Conservation (phyloP, 2,329 filamentous ascomycete genomes). For the Neonectria magnoliae region DNA sequence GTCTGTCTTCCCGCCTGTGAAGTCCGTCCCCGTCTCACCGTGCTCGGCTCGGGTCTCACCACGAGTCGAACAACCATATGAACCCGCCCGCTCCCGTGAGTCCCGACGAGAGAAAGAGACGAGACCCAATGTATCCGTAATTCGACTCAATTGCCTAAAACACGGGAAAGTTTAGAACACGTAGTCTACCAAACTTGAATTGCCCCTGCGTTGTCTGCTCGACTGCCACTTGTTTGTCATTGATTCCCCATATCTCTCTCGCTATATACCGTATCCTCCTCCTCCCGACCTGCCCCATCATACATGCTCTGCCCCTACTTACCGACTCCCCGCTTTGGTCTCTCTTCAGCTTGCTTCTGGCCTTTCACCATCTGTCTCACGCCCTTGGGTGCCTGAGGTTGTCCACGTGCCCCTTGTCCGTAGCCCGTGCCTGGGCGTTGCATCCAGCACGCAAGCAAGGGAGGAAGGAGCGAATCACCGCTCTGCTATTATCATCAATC, state of each 20-base stretch:
- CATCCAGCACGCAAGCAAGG: background rate
- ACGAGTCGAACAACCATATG: background rate
- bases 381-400: background rate
- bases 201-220: no score
- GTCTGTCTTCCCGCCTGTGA: no score
- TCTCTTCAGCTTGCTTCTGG: background rate
- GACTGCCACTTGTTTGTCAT: no score
- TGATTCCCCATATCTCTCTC: no score
- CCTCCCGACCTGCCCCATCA: no score
- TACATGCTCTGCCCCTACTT: no score
- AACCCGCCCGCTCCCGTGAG: background rate
- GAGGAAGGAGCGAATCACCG: background rate
- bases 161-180: no score
- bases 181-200: no score
- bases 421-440: background rate
- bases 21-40: background rate
- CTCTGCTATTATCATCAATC: slow-evolving; percentile 5
- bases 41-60: background rate
- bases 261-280: no score
- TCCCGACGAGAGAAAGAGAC: background rate
- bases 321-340: background rate
- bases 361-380: background rate
- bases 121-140: background rate
- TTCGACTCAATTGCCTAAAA: background rate
- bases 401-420: background rate